Evolutionary conservation across 768 basidiomycete species (phyloP), one percentile per base, ranked within the genome.

Genomic region (Russula earlei): DNA sequence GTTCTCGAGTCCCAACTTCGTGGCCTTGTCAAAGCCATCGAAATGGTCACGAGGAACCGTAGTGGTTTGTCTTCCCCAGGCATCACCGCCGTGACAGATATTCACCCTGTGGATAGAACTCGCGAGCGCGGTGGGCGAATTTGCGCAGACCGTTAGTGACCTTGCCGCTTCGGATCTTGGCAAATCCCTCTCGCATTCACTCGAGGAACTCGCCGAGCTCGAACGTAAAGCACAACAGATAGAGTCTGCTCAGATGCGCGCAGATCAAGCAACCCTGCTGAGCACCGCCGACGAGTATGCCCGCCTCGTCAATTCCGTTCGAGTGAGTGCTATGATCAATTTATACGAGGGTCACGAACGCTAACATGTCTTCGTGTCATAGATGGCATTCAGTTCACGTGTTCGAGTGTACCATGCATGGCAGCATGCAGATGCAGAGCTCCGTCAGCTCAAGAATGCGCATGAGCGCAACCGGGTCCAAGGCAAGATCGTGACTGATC

Each of bases 201-300:
- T 97, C 12, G 72, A 77, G 6, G 77, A 81, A 15, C 72, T 97
- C 15, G 85, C 85, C 0, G 84, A 85, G 7, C 79, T 96, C 5
- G 81, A 91, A 62, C 75, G 76, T 22, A 84, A 80, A 57, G 82
- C 83, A 12, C 84, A 87, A 62, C 88, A 91, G 46, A 59, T 85
- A 5, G 84, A 89, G 64, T 82, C 75, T 50, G 72, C 75, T 11
- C 91, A 94, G 66, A 79, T 88, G 0, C 84, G 86, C 61, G 84
- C 87, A 12, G 95, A 99, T 66, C 78, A 93, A 63, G 74, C 82
- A 29, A 85, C 87, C 0, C 67, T 98, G 27, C 75, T 93, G 77
- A 83, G 81, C 49, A 88, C 89, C 46, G 90, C 82, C 45, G 95
- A 98, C 65, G 93, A 96, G 69, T 98, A 98, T 67, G 81, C 91